Base-by-base conservation (phyloP, 805 yeast species). In the Yarrowia deformans region DNA sequence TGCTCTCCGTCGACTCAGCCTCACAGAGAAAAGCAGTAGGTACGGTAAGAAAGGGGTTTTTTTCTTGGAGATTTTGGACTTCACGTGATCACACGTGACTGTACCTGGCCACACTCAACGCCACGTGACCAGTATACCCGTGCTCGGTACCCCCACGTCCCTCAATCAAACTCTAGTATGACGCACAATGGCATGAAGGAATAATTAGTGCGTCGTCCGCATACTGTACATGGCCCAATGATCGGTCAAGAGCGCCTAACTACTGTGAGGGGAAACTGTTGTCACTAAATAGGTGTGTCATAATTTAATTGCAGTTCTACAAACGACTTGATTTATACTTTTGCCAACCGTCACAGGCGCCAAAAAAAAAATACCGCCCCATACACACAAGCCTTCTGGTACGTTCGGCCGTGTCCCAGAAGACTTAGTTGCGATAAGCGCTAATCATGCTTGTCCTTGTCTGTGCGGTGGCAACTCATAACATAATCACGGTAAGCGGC, bases 401-500 rank as follows among this genome's bases (percentile, higher is more conserved):
- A 60, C 18, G 14, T 60, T 60, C 66, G n/a, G 29, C 19, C 52
- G 40, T 45, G 52, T 60, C 42, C 37, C 9, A 8, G 16, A 37
- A 23, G 43, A 54, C 60, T 54, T 19, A 13, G 34, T 37, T 54
- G 60, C 48, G 63, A 56, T 56, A 56, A 56, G 63, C 66, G 66
- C 50, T 60, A 60, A 60, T 43, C 66, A 60, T 34, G 52, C 40
- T 60, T 60, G 34, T 60, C 52, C 34, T 60, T 45, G 64, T 58
- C 48, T 56, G 45, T 60, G 46, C 66, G 66, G 66, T 60, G 66
- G 66, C 66, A 45, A 60, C 52, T 60, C 64, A 42, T 32, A 60
- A 60, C 66, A 60, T 60, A 58, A 58, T 58, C 64, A 42, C 64
- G 32, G 66, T 60, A 60, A 45, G 66, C 66, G 66, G 66, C 66